Percentiles rank a stretch among this genome's conserved stretches.
Conservation (phyloP, 257 asterid species). For the Penstemon eatonii region DNA sequence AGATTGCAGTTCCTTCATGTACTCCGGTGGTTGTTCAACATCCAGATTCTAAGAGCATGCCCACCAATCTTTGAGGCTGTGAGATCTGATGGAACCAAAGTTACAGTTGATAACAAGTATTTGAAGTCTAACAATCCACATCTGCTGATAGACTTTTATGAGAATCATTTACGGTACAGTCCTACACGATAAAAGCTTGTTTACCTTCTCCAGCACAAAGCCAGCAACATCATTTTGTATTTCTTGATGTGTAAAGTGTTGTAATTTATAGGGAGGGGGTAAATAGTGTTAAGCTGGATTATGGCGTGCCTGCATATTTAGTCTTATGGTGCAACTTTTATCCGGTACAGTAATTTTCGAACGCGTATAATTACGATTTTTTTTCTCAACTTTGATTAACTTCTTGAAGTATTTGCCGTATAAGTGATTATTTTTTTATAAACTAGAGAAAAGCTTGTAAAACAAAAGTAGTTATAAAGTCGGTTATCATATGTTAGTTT, state of each 20-base stretch:
- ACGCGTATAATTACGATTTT: slow-evolving; percentile 10
- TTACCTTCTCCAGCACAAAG: slow-evolving; percentile 22
- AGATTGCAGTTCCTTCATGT: slow-evolving; percentile 36
- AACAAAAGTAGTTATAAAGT: too few relatives aligned
- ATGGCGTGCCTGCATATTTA: slow-evolving; percentile 12
- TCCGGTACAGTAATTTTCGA: slow-evolving; percentile 5
- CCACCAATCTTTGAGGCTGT: slow-evolving; percentile 44
- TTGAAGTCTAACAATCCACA: slow-evolving; percentile 82
- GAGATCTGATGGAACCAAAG: slow-evolving; percentile 88
- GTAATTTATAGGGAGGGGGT: slow-evolving; percentile 34
- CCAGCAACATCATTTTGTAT: slow-evolving; percentile 23
- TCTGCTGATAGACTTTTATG: slow-evolving; percentile 77
- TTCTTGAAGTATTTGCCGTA: too few relatives aligned
- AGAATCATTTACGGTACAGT: slow-evolving; percentile 70
- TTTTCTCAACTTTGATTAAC: not conserved
- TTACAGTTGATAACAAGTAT: slow-evolving; percentile 80
- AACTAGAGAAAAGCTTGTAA: not conserved
- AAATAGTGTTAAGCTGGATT: slow-evolving; percentile 29
- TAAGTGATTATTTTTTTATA: not conserved
- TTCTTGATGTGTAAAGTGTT: slow-evolving; percentile 39
- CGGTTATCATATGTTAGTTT: too few relatives aligned
- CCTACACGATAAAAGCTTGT: slow-evolving; percentile 35
- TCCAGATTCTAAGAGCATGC: slow-evolving; percentile 45
- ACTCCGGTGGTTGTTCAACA: slow-evolving; percentile 38
- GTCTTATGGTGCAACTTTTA: slow-evolving; percentile 17